Conservation (phyloP, 805 yeast species). For the Yamadazyma paraphyllophila region DNA sequence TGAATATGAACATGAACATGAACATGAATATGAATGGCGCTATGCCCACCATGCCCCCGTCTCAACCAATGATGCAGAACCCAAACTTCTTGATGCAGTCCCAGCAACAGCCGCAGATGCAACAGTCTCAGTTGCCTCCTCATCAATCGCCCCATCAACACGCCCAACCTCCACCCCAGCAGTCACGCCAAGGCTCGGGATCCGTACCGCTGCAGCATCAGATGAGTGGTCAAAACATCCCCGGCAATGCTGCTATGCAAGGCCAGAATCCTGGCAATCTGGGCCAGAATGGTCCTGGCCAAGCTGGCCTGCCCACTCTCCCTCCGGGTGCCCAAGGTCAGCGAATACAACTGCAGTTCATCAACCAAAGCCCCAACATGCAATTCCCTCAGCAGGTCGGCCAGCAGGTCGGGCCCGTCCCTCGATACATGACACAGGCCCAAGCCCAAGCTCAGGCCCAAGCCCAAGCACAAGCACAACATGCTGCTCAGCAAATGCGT, state of each 20-base stretch:
- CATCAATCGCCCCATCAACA: conserved; percentile 9
- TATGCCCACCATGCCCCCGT: conserved; percentile 2
- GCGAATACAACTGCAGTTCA: conserved; percentile 14
- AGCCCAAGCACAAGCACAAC: conserved; percentile 3
- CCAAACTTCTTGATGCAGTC: conserved; percentile 11
- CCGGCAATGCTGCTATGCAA: not conserved
- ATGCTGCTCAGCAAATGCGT: conserved; percentile 7
- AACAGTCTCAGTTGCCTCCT: conserved; percentile 1
- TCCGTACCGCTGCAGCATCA: conserved; percentile 4
- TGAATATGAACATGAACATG: not conserved
- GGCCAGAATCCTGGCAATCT: not conserved
- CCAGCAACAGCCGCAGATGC: conserved; percentile 22
- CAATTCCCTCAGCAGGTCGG: conserved; percentile 9
- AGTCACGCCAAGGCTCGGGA: not conserved
- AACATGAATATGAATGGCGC: conserved; percentile 6
- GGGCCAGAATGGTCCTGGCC: conserved; percentile 4
- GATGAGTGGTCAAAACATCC: conserved; percentile 4
- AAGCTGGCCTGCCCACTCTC: not conserved
- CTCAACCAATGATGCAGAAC: conserved; percentile 9
- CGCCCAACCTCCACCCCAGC: conserved; percentile 9
- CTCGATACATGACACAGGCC: conserved; percentile 8
- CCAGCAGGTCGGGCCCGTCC: not conserved
- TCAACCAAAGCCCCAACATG: conserved; percentile 14
- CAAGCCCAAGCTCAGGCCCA: conserved; percentile 8
- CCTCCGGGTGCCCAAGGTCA: conserved; percentile 5